Conservation (phyloP, 2,329 filamentous ascomycete genomes). For the Neopestalotiopsis sp. region DNA sequence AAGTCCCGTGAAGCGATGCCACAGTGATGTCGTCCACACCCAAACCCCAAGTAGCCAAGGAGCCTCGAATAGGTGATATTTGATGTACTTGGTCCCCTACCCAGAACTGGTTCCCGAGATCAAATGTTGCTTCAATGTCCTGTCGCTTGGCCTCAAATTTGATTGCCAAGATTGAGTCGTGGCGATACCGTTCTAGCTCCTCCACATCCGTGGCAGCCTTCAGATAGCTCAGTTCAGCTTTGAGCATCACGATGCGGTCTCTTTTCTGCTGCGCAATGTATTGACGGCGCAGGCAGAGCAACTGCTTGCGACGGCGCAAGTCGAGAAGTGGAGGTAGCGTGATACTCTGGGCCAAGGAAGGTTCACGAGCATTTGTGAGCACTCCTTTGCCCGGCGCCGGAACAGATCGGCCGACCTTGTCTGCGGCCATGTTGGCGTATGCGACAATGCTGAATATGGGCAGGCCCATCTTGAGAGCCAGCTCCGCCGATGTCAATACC, state of each 20-base stretch:
- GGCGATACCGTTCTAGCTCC: too few species aligned
- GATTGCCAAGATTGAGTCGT: too few species aligned
- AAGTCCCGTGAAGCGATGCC: conserved; percentile 46
- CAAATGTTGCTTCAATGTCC: too few species aligned
- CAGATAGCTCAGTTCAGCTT: too few species aligned
- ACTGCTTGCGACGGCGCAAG: conserved; percentile 20
- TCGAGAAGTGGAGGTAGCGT: conserved; percentile 31
- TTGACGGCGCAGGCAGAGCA: too few species aligned
- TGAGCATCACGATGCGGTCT: too few species aligned
- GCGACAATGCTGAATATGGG: conserved; percentile 43
- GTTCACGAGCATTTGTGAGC: conserved; percentile 35
- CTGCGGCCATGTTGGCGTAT: conserved; percentile 35
- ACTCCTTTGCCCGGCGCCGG: conserved; percentile 45
- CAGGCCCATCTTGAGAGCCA: conserved; percentile 41
- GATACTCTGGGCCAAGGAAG: conserved; percentile 6
- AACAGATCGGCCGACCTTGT: conserved; percentile 41
- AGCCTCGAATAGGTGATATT: conserved; percentile 40
- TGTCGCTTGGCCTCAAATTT: too few species aligned
- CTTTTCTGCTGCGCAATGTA: too few species aligned
- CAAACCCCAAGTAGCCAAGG: conserved; percentile 42
- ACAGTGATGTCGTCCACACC: conserved; percentile 44
- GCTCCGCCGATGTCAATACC: conserved; percentile 36
- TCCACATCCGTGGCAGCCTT: too few species aligned
- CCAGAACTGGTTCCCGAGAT: background rate
- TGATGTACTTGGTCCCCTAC: too few species aligned